Conservation (phyloP, 805 yeast genomes). For the Metschnikowia continentalis region DNA sequence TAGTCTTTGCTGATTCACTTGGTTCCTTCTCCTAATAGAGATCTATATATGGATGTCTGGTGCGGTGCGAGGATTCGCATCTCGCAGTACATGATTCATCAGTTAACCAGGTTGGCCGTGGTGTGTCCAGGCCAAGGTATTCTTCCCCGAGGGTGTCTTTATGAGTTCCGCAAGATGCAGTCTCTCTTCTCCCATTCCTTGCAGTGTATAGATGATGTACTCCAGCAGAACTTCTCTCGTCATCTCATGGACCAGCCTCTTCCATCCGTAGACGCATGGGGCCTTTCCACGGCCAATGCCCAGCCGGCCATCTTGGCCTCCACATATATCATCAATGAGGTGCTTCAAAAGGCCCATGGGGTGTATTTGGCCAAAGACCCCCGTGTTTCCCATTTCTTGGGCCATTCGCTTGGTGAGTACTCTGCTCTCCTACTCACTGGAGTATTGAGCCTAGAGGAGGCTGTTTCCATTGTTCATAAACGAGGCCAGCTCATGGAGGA, state of each 20-base stretch:
- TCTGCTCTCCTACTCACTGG: slow-evolving; percentile 16
- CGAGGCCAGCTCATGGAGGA: slow-evolving; percentile 15
- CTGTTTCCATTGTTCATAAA: slow-evolving; percentile 15
- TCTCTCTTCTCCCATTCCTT: slow-evolving; percentile 9
- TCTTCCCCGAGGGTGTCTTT: slow-evolving; percentile 15
- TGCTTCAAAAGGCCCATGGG: slow-evolving; percentile 9
- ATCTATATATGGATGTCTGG: too few species aligned
- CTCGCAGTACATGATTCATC: background rate
- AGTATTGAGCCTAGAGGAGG: slow-evolving; percentile 11
- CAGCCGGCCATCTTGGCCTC: slow-evolving; percentile 52
- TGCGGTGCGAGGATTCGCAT: background rate
- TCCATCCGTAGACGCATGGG: slow-evolving; percentile 13
- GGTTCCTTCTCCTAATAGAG: too few species aligned
- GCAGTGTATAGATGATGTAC: slow-evolving; percentile 13
- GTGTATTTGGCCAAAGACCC: slow-evolving; percentile 17
- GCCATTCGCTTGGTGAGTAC: slow-evolving; percentile 20
- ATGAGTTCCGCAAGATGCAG: slow-evolving; percentile 7
- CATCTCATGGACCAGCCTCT: slow-evolving; percentile 11
- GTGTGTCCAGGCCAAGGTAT: slow-evolving; percentile 21
- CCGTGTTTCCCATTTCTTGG: slow-evolving; percentile 10
- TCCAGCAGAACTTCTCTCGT: slow-evolving; percentile 9
- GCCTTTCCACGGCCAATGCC: slow-evolving; percentile 32
- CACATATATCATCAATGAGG: slow-evolving; percentile 18
- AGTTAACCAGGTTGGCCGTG: slow-evolving; percentile 10
- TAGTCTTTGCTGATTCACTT: too few species aligned